A percentile compares a stretch with the other conserved stretches of the same genome.
phyloP scores from a whole-genome alignment of 805 yeast species.

The Saccharomycopsis olivae region DNA sequence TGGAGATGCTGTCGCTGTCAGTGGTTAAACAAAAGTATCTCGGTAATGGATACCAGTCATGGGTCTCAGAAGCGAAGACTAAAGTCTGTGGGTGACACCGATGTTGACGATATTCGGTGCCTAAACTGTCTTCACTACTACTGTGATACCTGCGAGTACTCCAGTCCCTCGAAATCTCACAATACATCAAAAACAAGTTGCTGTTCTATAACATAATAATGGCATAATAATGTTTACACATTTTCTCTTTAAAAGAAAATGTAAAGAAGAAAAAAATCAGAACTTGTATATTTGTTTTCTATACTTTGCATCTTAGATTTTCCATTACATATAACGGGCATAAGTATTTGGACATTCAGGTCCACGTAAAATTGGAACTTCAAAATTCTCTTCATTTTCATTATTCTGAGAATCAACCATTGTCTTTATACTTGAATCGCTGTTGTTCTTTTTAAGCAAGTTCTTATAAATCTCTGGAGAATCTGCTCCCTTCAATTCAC shows the following conservation, averaged over 20 bases:
- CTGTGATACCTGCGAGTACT: constrained; percentile 6
- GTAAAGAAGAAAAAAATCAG: too few species aligned
- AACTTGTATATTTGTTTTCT: too few species aligned
- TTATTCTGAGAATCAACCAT: too few species aligned
- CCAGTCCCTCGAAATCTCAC: not conserved
- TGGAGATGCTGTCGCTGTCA: constrained; percentile 6
- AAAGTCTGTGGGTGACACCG: too few species aligned
- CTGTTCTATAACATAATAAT: not conserved
- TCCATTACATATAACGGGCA: constrained; percentile 11
- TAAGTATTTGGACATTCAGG: constrained; percentile 17
- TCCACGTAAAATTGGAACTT: constrained; percentile 14
- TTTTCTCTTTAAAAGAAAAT: too few species aligned
- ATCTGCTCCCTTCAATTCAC: constrained; percentile 10
- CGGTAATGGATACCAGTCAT: too few species aligned
- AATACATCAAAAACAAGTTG: not conserved
- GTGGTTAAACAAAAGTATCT: not conserved
- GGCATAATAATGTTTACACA: not conserved
- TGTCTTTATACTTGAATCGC: not conserved
- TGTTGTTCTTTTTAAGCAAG: not conserved
- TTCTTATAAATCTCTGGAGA: constrained; percentile 15
- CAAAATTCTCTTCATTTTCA: not conserved
- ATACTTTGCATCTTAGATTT: too few species aligned
- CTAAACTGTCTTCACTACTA: constrained; percentile 1
- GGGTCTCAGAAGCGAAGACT: too few species aligned
- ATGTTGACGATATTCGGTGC: too few species aligned